A percentile compares a stretch with the other conserved stretches of the same genome.
phyloP scores from a whole-genome alignment of 495 filamentous ascomycete species.

The Penicillium simplicissimum region DNA sequence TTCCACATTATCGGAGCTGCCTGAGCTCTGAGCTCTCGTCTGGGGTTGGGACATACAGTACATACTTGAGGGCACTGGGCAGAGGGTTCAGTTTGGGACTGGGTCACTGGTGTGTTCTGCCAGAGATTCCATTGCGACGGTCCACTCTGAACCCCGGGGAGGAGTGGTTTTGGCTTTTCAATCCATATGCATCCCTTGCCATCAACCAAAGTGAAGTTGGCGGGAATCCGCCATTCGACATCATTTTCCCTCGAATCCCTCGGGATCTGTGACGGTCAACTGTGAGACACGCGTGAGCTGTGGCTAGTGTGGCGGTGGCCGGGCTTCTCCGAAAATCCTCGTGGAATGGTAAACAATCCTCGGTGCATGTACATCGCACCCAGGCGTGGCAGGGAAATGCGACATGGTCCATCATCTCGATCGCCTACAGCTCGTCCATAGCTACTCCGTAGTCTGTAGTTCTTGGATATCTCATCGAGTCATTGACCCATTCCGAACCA shows the following conservation, averaged over 20 bases:
- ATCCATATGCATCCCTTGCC: slow-evolving; percentile 19
- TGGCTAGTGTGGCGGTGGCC: slow-evolving; percentile 11
- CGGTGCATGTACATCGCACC: neutral
- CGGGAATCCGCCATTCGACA: neutral
- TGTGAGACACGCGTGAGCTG: neutral
- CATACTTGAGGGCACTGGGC: neutral
- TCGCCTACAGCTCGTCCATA: neutral
- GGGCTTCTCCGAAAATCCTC: neutral
- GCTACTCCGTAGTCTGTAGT: neutral
- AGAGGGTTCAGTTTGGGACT: neutral
- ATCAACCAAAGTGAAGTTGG: neutral
- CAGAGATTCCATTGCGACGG: neutral
- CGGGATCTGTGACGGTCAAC: too few species aligned
- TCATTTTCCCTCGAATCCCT: neutral
- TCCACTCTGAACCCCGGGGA: neutral
- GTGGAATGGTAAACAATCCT: neutral
- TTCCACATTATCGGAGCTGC: slow-evolving; percentile 2
- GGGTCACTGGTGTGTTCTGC: neutral
- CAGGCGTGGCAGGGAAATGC: neutral
- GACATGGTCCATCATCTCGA: neutral
- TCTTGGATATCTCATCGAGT: slow-evolving; percentile 16
- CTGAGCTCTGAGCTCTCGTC: neutral
- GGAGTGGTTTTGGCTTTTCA: slow-evolving; percentile 5
- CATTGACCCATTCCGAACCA: slow-evolving; percentile 18
- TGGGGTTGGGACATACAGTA: neutral